A percentile compares a stretch with the other conserved stretches of the same genome.
Evolutionary conservation across 257 asterid genomes (phyloP).

Genomic region (Nicotiana paniculata): DNA sequence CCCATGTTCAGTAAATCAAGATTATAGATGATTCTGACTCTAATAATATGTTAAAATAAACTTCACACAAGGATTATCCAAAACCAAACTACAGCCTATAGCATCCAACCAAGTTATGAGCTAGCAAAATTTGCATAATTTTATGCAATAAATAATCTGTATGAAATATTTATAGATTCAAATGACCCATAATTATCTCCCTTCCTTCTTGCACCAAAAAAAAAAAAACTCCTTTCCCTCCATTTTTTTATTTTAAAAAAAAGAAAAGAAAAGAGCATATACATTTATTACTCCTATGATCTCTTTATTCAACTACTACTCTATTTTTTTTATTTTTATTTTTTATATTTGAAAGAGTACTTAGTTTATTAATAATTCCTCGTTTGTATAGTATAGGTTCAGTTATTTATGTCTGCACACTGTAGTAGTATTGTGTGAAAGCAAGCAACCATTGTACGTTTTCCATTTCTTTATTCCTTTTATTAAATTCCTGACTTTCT

Average conservation of each 20-base stretch:
- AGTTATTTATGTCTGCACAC: constrained; percentile 22
- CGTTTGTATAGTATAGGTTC: neutral
- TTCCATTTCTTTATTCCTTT: neutral
- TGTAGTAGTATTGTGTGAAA: neutral
- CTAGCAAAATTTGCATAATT: neutral
- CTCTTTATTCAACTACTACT: neutral
- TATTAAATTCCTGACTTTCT: neutral
- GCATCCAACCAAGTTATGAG: too few relatives aligned
- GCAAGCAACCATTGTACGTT: constrained; percentile 31
- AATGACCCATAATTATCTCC: neutral
- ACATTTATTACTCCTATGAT: neutral
- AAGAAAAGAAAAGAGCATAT: neutral
- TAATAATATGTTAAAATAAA: too few relatives aligned
- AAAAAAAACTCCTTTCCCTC: constrained; percentile 7
- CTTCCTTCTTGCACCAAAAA: neutral
- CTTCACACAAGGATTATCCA: too few relatives aligned
- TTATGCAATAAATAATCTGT: neutral
- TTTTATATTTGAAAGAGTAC: too few relatives aligned
- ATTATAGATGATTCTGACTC: too few relatives aligned
- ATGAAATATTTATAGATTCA: neutral
- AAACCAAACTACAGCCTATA: too few relatives aligned
- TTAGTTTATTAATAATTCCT: neutral
- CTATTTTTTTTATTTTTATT: too few relatives aligned
- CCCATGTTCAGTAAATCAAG: too few relatives aligned
- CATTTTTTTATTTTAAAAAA: constrained; percentile 8